Percentiles rank a stretch among this genome's conserved stretches.
These are phyloP conservation scores for Gastroboletus turbinatus DNA, from an alignment of 1,284 basidiomycete genomes.

Conservation along the genomic window DNA sequence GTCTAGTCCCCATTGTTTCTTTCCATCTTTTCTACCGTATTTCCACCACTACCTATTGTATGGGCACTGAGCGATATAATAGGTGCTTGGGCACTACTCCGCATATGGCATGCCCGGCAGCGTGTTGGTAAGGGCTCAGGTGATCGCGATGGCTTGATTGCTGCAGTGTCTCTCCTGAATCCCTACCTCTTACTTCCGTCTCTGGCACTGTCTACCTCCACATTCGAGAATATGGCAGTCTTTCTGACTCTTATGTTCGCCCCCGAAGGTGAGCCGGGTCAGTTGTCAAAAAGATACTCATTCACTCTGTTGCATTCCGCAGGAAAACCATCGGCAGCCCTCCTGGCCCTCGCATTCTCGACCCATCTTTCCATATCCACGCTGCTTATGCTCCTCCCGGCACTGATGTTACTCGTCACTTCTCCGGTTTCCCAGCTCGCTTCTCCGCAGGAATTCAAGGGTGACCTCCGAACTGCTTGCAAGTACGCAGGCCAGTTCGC, in stretches of 20 bases:
- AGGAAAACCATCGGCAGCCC: conserved; percentile 57
- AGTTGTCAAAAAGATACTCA: background rate
- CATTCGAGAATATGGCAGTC: conserved; percentile 73
- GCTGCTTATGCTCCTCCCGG: conserved; percentile 63
- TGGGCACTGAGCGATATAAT: conserved; percentile 74
- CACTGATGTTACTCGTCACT: conserved; percentile 63
- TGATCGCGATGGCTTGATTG: conserved; percentile 56
- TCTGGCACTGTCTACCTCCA: conserved; percentile 59
- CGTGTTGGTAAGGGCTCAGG: conserved; percentile 39
- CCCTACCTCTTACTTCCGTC: conserved; percentile 81
- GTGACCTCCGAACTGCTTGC: conserved; percentile 37
- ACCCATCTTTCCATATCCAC: conserved; percentile 54
- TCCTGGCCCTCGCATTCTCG: conserved; percentile 68
- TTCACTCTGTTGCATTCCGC: background rate
- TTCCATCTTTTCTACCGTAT: conserved; percentile 68
- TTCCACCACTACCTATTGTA: conserved; percentile 58
- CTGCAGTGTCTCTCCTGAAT: conserved; percentile 77
- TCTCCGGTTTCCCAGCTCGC: conserved; percentile 64
- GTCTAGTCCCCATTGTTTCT: conserved; percentile 79
- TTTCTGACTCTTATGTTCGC: conserved; percentile 75
- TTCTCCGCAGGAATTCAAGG: conserved; percentile 49
- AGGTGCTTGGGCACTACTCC: conserved; percentile 65
- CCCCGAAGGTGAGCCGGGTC: conserved; percentile 50
- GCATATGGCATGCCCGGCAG: conserved; percentile 65
- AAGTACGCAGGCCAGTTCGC: conserved; percentile 49